Percentiles rank a stretch among this genome's conserved stretches.
phyloP scores from a whole-genome alignment of 108 stramenopile genomes.

The Stephanodiscus minutulus region DNA sequence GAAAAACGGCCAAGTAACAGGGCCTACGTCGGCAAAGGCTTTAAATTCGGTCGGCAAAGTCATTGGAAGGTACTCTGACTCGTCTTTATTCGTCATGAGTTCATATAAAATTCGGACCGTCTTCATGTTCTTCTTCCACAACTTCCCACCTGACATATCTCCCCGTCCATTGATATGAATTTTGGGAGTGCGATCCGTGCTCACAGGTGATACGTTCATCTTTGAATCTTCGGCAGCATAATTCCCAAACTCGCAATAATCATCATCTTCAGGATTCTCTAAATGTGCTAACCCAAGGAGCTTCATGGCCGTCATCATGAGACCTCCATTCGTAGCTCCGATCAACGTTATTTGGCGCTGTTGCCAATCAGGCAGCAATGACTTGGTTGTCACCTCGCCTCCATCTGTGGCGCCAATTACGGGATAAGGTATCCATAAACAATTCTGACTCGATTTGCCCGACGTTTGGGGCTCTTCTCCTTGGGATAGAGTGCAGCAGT shows the following conservation, averaged over 20 bases:
- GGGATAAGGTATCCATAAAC: conserved; percentile 37
- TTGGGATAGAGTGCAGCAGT: conserved; percentile 44
- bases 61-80: not conserved
- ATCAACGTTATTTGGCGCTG: conserved; percentile 26
- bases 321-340: conserved; percentile 19
- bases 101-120: conserved; percentile 27
- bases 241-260: not conserved
- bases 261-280: not conserved
- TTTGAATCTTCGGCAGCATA: not conserved
- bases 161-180: conserved; percentile 44
- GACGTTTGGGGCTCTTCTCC: conserved; percentile 36
- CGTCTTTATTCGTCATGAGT: conserved; percentile 15
- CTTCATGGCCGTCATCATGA: conserved; percentile 34
- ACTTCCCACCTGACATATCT: conserved; percentile 26
- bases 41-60: conserved; percentile 26
- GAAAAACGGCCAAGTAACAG: conserved; percentile 36
- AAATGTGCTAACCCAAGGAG: conserved; percentile 8
- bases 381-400: conserved; percentile 12
- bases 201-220: not conserved
- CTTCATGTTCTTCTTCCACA: conserved; percentile 17
- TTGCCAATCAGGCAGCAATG: conserved; percentile 13
- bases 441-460: not conserved
- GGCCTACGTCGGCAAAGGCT: conserved; percentile 35
- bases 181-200: no score
- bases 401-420: conserved; percentile 25